These are phyloP conservation scores for Neonectria magnoliae DNA, from an alignment of 2,329 filamentous ascomycete species.

Conservation along the genomic window DNA sequence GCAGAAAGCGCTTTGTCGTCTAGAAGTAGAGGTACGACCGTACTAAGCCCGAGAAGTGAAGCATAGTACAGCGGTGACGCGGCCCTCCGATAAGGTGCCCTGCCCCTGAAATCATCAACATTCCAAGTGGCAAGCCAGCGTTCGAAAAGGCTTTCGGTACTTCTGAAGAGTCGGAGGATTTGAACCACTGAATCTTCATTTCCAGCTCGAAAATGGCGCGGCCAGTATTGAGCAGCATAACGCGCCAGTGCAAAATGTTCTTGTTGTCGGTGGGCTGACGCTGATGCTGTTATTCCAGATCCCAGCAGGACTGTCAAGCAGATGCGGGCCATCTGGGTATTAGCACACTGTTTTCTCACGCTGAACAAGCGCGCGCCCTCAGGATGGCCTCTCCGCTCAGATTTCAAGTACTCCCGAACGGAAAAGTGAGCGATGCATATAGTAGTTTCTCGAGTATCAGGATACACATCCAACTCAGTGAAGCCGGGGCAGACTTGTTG, in stretches of 20 bases:
- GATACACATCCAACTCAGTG: constrained; percentile 1
- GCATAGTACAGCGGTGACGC: background rate
- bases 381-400: background rate
- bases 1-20: background rate
- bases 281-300: background rate
- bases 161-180: background rate
- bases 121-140: background rate
- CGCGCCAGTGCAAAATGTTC: background rate
- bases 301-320: constrained; percentile 4
- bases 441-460: background rate
- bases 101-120: background rate
- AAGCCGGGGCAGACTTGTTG: constrained; percentile 13
- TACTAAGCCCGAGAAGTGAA: constrained; percentile 3
- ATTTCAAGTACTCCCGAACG: constrained; percentile 25
- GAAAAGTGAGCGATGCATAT: constrained; percentile 23
- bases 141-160: background rate
- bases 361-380: background rate
- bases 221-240: constrained; percentile 4
- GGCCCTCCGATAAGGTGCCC: background rate
- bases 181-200: background rate
- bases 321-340: constrained; percentile 4
- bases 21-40: background rate
- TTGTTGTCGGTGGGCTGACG: background rate
- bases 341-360: background rate
- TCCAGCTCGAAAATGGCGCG: background rate